These are phyloP conservation scores for Phylloboletellus chloephorus DNA, from an alignment of 1,284 basidiomycete genomes.

Conservation along the genomic window DNA sequence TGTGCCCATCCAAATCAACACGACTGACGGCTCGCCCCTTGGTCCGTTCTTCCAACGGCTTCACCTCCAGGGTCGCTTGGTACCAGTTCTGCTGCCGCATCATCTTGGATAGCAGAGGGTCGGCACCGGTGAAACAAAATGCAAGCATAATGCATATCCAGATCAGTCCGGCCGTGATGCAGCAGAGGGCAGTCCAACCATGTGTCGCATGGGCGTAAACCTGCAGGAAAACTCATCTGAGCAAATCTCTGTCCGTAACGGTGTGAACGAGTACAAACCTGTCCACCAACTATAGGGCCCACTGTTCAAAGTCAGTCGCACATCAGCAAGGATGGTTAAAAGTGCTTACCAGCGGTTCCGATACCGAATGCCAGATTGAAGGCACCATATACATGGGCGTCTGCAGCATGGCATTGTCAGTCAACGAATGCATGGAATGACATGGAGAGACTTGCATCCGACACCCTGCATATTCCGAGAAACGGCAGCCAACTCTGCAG, in stretches of 20 bases:
- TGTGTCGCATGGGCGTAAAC: conserved; percentile 48
- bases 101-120: conserved; percentile 36
- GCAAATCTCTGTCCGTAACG: conserved; percentile 1
- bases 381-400: conserved; percentile 58
- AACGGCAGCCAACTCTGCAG: conserved; percentile 57
- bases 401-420: conserved; percentile 30
- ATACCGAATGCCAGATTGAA: conserved; percentile 67
- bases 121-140: conserved; percentile 44
- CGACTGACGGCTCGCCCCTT: conserved; percentile 5
- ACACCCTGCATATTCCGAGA: conserved; percentile 52
- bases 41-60: conserved; percentile 4
- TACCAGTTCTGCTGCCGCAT: conserved; percentile 19
- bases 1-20: neutral
- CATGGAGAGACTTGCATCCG: conserved; percentile 49
- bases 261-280: conserved; percentile 36
- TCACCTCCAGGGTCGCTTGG: conserved; percentile 10
- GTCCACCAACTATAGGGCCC: conserved; percentile 64
- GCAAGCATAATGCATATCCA: conserved; percentile 36
- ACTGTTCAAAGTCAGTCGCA: conserved; percentile 36
- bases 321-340: conserved; percentile 1
- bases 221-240: conserved; percentile 31
- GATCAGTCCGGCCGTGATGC: conserved; percentile 42
- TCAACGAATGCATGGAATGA: neutral
- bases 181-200: conserved; percentile 55
- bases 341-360: conserved; percentile 45